Conservation (phyloP, 768 basidiomycete genomes). For the Glaciozyma antarctica region DNA sequence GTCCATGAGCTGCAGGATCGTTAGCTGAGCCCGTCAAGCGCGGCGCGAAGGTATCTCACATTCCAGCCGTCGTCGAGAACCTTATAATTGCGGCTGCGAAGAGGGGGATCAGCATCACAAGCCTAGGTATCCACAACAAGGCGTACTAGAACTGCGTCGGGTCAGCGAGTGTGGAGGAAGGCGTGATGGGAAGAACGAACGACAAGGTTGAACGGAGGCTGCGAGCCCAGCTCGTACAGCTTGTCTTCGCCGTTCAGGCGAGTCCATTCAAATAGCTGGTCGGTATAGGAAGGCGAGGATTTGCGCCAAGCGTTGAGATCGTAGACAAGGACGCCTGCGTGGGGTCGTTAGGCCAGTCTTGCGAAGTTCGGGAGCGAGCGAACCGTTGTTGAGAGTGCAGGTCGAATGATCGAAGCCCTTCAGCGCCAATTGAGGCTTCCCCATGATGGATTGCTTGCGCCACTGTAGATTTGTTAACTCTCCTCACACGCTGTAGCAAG, state of each 20-base stretch:
- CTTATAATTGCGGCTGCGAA: slow-evolving; percentile 2
- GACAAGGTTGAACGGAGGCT: slow-evolving; percentile 7
- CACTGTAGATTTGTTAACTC: not conserved
- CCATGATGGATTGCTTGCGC: slow-evolving; percentile 5
- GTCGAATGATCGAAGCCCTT: not conserved
- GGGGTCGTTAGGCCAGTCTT: too few relatives aligned
- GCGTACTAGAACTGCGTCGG: slow-evolving; percentile 5
- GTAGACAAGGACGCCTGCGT: slow-evolving; percentile 1
- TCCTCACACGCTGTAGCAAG: too few relatives aligned
- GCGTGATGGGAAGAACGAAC: not conserved
- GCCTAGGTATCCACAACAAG: too few relatives aligned
- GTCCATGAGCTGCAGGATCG: slow-evolving; percentile 2
- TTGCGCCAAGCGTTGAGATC: not conserved
- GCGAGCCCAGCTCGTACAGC: not conserved
- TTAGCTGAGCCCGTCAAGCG: too few relatives aligned
- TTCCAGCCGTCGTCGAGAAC: slow-evolving; percentile 2
- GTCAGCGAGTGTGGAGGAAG: too few relatives aligned
- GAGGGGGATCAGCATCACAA: too few relatives aligned
- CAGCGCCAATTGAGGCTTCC: not conserved
- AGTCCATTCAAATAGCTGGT: slow-evolving; percentile 3
- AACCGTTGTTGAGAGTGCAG: slow-evolving; percentile 1
- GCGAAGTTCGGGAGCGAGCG: too few relatives aligned
- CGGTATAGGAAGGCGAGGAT: not conserved
- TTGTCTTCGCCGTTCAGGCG: not conserved
- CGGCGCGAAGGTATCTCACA: too few relatives aligned